These are phyloP conservation scores for Mucor velutinosus DNA, from an alignment of 371 early-diverging fungal genomes.

Conservation along the genomic window DNA sequence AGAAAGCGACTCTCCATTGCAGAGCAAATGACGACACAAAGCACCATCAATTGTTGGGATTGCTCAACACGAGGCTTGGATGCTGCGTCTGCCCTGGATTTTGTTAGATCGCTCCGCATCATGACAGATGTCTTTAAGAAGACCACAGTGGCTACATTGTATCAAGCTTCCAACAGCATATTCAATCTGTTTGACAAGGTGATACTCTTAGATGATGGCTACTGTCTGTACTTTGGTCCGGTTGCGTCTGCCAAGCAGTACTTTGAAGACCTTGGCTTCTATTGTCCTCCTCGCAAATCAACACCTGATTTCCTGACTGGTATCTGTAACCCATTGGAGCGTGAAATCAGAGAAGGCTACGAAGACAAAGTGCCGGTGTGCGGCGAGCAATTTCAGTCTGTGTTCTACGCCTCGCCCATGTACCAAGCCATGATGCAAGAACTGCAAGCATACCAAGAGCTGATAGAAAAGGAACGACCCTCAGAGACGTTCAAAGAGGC, in stretches of 20 bases:
- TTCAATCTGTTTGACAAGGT: conserved; percentile 78
- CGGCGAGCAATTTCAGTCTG: conserved; percentile 49
- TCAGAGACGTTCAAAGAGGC: conserved; percentile 53
- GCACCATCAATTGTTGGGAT: conserved; percentile 78
- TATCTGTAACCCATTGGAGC: conserved; percentile 65
- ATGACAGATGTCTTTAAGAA: conserved; percentile 65
- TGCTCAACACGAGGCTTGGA: conserved; percentile 92
- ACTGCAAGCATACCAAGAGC: conserved; percentile 40
- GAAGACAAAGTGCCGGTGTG: conserved; percentile 49
- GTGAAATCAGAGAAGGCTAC: conserved; percentile 56
- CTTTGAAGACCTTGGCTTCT: conserved; percentile 70
- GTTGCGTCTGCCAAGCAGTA: conserved; percentile 61
- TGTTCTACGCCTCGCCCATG: conserved; percentile 41
- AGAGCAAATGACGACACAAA: conserved; percentile 78
- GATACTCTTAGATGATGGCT: conserved; percentile 71
- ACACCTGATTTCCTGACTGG: conserved; percentile 80
- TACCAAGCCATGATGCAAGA: conserved; percentile 39
- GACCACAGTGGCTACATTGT: conserved; percentile 64
- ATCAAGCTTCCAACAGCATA: conserved; percentile 73
- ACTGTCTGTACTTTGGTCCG: conserved; percentile 75
- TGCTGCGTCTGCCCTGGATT: conserved; percentile 85
- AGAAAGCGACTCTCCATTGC: conserved; percentile 86
- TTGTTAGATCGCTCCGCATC: conserved; percentile 67
- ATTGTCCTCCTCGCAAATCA: conserved; percentile 72
- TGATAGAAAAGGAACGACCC: conserved; percentile 31